phyloP scores from a whole-genome alignment of 345 rosid genomes.

The Sonneratia caseolaris region DNA sequence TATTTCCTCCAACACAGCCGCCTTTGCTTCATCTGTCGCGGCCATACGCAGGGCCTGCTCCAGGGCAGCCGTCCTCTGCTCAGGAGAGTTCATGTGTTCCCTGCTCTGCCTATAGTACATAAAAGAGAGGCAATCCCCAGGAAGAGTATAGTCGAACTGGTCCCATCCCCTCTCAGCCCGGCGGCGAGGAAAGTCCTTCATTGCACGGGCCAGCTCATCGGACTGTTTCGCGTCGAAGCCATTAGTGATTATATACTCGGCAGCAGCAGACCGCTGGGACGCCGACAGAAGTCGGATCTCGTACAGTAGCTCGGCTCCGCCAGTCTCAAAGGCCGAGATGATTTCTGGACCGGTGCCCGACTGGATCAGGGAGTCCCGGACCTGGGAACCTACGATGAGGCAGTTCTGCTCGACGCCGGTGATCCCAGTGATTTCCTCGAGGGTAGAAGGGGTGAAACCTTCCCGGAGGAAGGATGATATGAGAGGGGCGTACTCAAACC shows the following conservation, averaged over 20 bases:
- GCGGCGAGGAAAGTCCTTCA: constrained; percentile 80
- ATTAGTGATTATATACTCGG: constrained; percentile 31
- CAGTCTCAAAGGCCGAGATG: constrained; percentile 44
- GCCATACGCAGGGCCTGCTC: constrained; percentile 53
- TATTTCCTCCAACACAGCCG: constrained; percentile 27
- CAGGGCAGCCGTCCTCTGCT: constrained; percentile 32
- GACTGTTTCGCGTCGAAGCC: constrained; percentile 45
- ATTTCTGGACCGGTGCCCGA: constrained; percentile 47
- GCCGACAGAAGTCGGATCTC: constrained; percentile 62
- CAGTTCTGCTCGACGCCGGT: constrained; percentile 81
- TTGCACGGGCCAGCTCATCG: constrained; percentile 61
- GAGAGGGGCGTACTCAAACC: constrained; percentile 85
- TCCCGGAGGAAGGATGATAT: constrained; percentile 43
- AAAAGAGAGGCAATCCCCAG: constrained; percentile 76
- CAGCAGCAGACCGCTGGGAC: constrained; percentile 51
- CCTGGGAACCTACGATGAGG: constrained; percentile 71
- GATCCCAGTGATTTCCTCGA: constrained; percentile 73
- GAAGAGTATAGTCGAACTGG: constrained; percentile 45
- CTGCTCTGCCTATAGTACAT: constrained; percentile 63
- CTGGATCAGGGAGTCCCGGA: constrained; percentile 54
- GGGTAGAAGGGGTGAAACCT: constrained; percentile 59
- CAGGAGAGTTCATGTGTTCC: constrained; percentile 51
- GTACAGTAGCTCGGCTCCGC: constrained; percentile 71
- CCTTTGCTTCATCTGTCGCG: constrained; percentile 54
- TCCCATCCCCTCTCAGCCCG: constrained; percentile 47